Evolutionary conservation across 2,329 filamentous ascomycete genomes (phyloP).

Genomic region (Aureobasidium sp.): DNA sequence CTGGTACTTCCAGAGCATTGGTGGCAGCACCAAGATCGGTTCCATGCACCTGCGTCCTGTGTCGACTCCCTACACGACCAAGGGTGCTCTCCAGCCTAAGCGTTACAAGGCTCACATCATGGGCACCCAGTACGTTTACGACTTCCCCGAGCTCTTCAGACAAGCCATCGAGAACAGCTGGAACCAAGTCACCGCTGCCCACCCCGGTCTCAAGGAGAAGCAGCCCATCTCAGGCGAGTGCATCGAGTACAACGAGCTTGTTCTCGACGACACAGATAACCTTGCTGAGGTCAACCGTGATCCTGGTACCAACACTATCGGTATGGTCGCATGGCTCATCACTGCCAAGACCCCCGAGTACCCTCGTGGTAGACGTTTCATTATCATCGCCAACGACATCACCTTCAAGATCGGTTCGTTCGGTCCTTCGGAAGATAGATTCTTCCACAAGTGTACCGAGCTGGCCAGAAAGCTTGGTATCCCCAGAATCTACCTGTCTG

Average conservation of each 20-base stretch:
- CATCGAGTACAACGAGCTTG: slow-evolving; percentile 87
- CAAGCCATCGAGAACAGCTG: slow-evolving; percentile 96
- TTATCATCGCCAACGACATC: slow-evolving; percentile 98
- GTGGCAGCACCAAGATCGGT: slow-evolving; percentile 88
- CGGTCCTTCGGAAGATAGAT: slow-evolving; percentile 90
- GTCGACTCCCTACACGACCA: slow-evolving; percentile 87
- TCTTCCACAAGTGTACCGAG: slow-evolving; percentile 99
- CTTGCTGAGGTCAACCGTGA: slow-evolving; percentile 89
- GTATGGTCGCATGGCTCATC: slow-evolving; percentile 98
- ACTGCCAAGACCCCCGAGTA: slow-evolving; percentile 94
- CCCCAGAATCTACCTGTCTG: slow-evolving; percentile 93
- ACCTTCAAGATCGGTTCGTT: slow-evolving; percentile 99
- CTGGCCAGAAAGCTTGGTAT: slow-evolving; percentile 89
- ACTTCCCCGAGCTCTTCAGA: slow-evolving; percentile 98
- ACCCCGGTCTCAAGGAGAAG: slow-evolving; percentile 66
- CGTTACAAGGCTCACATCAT: slow-evolving; percentile 98
- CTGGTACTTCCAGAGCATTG: slow-evolving; percentile 97
- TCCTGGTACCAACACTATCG: slow-evolving; percentile 87
- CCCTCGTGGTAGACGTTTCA: slow-evolving; percentile 80
- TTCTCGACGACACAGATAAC: slow-evolving; percentile 88
- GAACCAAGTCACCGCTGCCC: slow-evolving; percentile 65
- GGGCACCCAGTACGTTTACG: slow-evolving; percentile 98
- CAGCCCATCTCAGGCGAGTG: slow-evolving; percentile 82
- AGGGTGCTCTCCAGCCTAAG: slow-evolving; percentile 98
- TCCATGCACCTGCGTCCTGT: slow-evolving; percentile 90